These are phyloP conservation scores for Heliocybe sulcata DNA, from an alignment of 1,284 basidiomycete genomes.

Conservation along the genomic window DNA sequence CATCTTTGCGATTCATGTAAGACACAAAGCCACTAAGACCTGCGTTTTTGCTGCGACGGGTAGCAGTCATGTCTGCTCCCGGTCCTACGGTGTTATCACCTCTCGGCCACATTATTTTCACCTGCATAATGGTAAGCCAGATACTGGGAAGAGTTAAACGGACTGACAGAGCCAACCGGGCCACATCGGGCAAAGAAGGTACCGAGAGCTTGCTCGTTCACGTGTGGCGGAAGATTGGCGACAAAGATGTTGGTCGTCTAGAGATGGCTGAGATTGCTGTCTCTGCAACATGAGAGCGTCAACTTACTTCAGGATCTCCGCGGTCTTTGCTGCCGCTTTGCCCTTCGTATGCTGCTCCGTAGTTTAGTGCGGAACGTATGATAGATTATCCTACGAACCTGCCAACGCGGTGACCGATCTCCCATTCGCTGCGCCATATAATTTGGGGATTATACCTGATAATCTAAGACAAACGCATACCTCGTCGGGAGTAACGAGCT, in stretches of 20 bases:
- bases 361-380: background rate
- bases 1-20: conserved; percentile 89
- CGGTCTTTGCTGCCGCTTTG: conserved; percentile 86
- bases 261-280: conserved; percentile 26
- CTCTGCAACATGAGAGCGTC: conserved; percentile 15
- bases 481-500: conserved; percentile 66
- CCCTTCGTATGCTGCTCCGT: conserved; percentile 63
- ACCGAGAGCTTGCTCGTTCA: conserved; percentile 80
- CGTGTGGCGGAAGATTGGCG: conserved; percentile 79
- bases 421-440: background rate
- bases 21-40: conserved; percentile 93
- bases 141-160: conserved; percentile 1
- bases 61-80: conserved; percentile 67
- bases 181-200: conserved; percentile 76
- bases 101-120: conserved; percentile 96
- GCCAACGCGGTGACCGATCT: conserved; percentile 80
- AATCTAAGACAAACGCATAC: conserved; percentile 31
- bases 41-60: conserved; percentile 56
- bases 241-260: conserved; percentile 95
- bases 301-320: conserved; percentile 69
- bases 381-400: conserved; percentile 33
- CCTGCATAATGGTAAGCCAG: conserved; percentile 31
- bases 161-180: conserved; percentile 52
- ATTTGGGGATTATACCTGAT: background rate
- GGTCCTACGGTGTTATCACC: conserved; percentile 55